Evolutionary conservation across 345 rosid species (phyloP).

Genomic region (Raphanus raphanistrum): DNA sequence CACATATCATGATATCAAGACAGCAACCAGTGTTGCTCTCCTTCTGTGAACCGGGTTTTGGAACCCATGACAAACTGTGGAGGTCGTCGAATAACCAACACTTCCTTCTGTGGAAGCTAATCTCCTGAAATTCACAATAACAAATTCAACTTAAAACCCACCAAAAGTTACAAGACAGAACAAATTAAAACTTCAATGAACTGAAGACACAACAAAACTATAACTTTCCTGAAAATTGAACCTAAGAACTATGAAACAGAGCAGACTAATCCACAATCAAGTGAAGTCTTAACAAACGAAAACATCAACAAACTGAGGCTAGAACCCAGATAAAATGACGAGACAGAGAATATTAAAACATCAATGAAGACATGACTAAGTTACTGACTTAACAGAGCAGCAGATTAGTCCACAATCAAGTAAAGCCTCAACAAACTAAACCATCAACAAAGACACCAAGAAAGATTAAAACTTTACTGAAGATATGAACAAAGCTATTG

Average conservation of each 20-base stretch:
- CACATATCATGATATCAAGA: too few species aligned
- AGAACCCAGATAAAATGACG: background rate
- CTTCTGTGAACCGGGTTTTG: slow-evolving; percentile 26
- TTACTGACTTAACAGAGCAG: too few species aligned
- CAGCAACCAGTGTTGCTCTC: too few species aligned
- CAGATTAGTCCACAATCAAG: background rate
- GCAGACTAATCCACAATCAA: background rate
- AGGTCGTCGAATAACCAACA: slow-evolving; percentile 22
- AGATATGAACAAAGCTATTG: background rate
- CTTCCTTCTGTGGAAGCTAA: slow-evolving; percentile 31
- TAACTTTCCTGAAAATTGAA: background rate
- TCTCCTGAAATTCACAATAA: slow-evolving; percentile 37
- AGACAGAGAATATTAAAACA: background rate
- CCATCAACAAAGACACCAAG: background rate
- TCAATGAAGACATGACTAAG: background rate
- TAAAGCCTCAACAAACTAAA: background rate
- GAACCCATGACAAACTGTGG: slow-evolving; percentile 28
- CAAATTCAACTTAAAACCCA: background rate
- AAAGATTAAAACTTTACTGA: background rate
- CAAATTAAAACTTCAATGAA: background rate
- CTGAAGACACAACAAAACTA: background rate
- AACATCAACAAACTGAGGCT: background rate
- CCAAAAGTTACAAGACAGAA: background rate
- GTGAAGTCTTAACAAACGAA: background rate
- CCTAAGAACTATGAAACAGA: background rate